These are phyloP conservation scores for Fusarium sp. DNA, from an alignment of 2,329 filamentous ascomycete species.

Conservation along the genomic window DNA sequence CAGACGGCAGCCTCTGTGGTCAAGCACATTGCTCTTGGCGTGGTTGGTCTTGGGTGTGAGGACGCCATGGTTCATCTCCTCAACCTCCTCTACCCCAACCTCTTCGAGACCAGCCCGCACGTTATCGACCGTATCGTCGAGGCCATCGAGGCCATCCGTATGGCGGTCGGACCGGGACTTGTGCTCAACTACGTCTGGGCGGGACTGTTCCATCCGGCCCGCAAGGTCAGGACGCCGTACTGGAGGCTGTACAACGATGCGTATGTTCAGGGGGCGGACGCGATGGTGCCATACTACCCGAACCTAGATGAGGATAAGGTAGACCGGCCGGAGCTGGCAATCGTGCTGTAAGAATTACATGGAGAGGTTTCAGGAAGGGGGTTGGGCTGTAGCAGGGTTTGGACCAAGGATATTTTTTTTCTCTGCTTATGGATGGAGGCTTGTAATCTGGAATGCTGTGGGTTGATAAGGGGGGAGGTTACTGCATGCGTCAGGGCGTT, in stretches of 20 bases:
- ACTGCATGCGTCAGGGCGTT: slow-evolving; percentile 46
- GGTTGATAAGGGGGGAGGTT: slow-evolving; percentile 32
- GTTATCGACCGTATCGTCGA: slow-evolving; percentile 98
- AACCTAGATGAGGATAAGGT: slow-evolving; percentile 84
- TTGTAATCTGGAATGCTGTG: slow-evolving; percentile 44
- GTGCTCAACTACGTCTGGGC: slow-evolving; percentile 99
- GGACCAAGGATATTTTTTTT: slow-evolving; percentile 23
- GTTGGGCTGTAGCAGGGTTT: slow-evolving; percentile 17
- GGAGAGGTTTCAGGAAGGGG: slow-evolving; percentile 20
- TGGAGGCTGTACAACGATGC: slow-evolving; percentile 98
- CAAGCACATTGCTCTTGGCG: slow-evolving; percentile 96
- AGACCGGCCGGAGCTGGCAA: slow-evolving; percentile 83
- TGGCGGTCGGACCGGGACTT: slow-evolving; percentile 90
- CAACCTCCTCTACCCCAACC: slow-evolving; percentile 94
- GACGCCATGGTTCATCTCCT: slow-evolving; percentile 98
- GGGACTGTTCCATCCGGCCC: slow-evolving; percentile 94
- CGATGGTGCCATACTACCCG: slow-evolving; percentile 97
- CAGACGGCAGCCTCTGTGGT: slow-evolving; percentile 97
- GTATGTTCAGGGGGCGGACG: slow-evolving; percentile 92
- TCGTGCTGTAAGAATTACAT: slow-evolving; percentile 73
- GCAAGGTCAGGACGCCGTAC: slow-evolving; percentile 94
- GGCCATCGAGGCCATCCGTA: slow-evolving; percentile 94
- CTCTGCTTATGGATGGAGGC: slow-evolving; percentile 26
- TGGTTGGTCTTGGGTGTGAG: slow-evolving; percentile 97
- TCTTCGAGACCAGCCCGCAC: slow-evolving; percentile 98